Conservation (phyloP, 2,329 filamentous ascomycete species). For the Pyrenochaeta sp. region DNA sequence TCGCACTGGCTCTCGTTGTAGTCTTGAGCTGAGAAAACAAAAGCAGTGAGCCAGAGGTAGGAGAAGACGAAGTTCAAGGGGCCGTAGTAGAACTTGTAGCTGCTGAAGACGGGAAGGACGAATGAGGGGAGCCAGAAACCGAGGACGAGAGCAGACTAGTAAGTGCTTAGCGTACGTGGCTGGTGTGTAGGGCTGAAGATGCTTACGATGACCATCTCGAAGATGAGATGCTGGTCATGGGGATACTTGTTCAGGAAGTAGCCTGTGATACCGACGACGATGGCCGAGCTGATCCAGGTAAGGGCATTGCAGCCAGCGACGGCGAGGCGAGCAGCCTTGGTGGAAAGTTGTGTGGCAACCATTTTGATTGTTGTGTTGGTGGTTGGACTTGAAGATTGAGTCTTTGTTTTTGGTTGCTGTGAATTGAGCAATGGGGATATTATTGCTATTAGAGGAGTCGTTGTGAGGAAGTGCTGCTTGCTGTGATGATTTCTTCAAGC, state of each 20-base stretch:
- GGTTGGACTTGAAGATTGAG: not conserved
- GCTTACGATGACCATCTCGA: slow-evolving; percentile 53
- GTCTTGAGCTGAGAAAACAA: slow-evolving; percentile 59
- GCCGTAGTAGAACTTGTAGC: slow-evolving; percentile 47
- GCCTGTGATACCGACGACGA: slow-evolving; percentile 53
- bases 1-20: slow-evolving; percentile 49
- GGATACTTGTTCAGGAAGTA: slow-evolving; percentile 49
- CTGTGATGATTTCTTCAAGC: not conserved
- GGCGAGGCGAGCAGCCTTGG: slow-evolving; percentile 4
- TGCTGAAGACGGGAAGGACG: slow-evolving; percentile 52
- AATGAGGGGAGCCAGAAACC: slow-evolving; percentile 43
- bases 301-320: slow-evolving; percentile 30
- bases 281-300: slow-evolving; percentile 51
- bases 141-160: slow-evolving; percentile 54
- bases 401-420: not conserved
- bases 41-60: slow-evolving; percentile 60
- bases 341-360: slow-evolving; percentile 6
- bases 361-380: slow-evolving; percentile 13
- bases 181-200: slow-evolving; percentile 15
- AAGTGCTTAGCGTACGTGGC: not conserved
- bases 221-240: slow-evolving; percentile 48
- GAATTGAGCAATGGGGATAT: slow-evolving; percentile 2
- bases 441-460: slow-evolving; percentile 18
- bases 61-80: slow-evolving; percentile 57
- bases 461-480: slow-evolving; percentile 1